Evolutionary conservation across 2,329 filamentous ascomycete genomes (phyloP).

Genomic region (Tolypocladium guangdongense): DNA sequence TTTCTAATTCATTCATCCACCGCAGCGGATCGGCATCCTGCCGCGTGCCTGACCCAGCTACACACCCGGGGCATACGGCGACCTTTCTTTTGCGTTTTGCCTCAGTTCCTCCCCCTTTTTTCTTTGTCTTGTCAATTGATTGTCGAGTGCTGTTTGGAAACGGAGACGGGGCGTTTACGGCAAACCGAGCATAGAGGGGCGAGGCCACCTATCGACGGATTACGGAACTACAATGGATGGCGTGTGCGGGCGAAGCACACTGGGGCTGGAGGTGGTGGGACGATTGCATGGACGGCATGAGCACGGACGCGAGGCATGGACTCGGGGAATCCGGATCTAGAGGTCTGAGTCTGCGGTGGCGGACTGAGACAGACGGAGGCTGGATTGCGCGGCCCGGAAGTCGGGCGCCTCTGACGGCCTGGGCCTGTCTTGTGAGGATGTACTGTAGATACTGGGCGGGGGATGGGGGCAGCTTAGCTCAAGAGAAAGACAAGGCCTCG

Average conservation of each 20-base stretch:
- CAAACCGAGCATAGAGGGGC: slow-evolving; percentile 6
- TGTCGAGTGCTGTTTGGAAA: slow-evolving; percentile 4
- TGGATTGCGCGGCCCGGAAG: background rate
- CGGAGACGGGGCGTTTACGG: slow-evolving; percentile 4
- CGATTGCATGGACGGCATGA: background rate
- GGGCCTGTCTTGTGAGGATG: background rate
- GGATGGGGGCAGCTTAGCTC: background rate
- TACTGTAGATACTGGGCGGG: background rate
- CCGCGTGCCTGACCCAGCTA: background rate
- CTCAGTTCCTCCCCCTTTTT: background rate
- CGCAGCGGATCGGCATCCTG: background rate
- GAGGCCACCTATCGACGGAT: slow-evolving; percentile 1
- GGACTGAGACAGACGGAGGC: background rate
- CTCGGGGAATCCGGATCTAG: background rate
- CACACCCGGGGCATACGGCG: background rate
- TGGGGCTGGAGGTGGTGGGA: background rate
- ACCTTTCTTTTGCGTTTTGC: background rate
- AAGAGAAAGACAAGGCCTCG: background rate
- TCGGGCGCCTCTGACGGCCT: background rate
- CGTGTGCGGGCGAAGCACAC: background rate
- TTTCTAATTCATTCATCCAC: slow-evolving; percentile 1
- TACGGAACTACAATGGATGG: slow-evolving; percentile 1
- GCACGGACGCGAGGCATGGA: background rate
- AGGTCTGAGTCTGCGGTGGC: background rate
- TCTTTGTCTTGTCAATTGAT: slow-evolving; percentile 1